Evolutionary conservation across 768 basidiomycete species (phyloP).

Genomic region (Suillus brevipes): DNA sequence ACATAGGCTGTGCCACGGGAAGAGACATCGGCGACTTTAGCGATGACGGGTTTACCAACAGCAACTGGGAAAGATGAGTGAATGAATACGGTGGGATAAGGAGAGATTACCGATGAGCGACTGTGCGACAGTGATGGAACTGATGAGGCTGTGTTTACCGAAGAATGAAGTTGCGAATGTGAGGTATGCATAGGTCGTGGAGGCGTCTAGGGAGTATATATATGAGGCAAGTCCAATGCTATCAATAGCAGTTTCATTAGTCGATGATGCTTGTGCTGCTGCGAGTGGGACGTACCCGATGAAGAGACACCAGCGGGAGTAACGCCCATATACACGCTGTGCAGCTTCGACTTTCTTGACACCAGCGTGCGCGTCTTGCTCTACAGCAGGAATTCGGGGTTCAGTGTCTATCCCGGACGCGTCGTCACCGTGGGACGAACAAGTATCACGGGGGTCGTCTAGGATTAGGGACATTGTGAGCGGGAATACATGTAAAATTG

Average conservation of each 20-base stretch:
- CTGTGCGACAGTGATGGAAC: constrained; percentile 55
- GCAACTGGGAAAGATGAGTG: constrained; percentile 34
- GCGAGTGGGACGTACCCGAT: constrained; percentile 41
- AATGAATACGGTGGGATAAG: constrained; percentile 12
- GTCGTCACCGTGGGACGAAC: not conserved
- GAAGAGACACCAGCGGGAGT: constrained; percentile 61
- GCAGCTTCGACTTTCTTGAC: constrained; percentile 52
- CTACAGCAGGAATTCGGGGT: not conserved
- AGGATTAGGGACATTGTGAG: constrained; percentile 5
- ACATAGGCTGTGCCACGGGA: constrained; percentile 67
- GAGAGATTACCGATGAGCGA: constrained; percentile 50
- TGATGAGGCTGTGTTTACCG: constrained; percentile 52
- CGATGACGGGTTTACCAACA: constrained; percentile 66
- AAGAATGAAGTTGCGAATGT: constrained; percentile 56
- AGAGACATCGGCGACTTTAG: constrained; percentile 70
- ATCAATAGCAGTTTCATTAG: not conserved
- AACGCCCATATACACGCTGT: constrained; percentile 51
- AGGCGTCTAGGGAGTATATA: constrained; percentile 73
- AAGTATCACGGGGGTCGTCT: constrained; percentile 8
- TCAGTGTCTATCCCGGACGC: not conserved
- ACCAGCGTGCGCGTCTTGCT: constrained; percentile 37
- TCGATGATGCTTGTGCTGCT: not conserved
- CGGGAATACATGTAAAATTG: not conserved
- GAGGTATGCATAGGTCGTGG: constrained; percentile 69
- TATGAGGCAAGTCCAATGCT: constrained; percentile 69